phyloP scores from a whole-genome alignment of 225 moss, liverwort and hornwort species.

The Pleurozium schreberi region DNA sequence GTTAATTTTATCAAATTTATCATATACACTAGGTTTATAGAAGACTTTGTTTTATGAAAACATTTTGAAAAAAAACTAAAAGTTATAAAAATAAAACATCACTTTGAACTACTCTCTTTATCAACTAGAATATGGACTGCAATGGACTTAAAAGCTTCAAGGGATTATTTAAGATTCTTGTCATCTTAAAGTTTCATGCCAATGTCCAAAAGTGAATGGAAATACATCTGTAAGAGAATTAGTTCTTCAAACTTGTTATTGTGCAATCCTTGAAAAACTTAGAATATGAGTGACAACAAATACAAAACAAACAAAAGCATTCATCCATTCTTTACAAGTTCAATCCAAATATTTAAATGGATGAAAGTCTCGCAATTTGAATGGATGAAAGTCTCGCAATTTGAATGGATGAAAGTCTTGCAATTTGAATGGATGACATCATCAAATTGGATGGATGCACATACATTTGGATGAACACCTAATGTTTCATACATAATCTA shows the following conservation, averaged over 20 bases:
- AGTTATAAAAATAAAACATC: neutral
- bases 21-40: too few relatives aligned
- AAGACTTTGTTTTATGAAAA: too few relatives aligned
- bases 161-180: neutral
- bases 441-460: neutral
- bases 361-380: too few relatives aligned
- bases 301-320: too few relatives aligned
- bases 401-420: too few relatives aligned
- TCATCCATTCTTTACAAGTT: too few relatives aligned
- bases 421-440: neutral
- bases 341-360: too few relatives aligned
- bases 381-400: too few relatives aligned
- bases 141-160: too few relatives aligned
- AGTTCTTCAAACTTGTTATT: too few relatives aligned
- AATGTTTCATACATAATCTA: neutral
- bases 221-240: neutral
- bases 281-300: neutral
- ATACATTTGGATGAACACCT: neutral
- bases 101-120: neutral
- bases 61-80: too few relatives aligned
- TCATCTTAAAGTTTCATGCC: neutral
- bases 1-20: neutral
- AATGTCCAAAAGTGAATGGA: neutral
- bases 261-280: neutral
- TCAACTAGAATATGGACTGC: neutral